Conservation (phyloP, 768 basidiomycete species). For the Hebeloma cylindrosporum region DNA sequence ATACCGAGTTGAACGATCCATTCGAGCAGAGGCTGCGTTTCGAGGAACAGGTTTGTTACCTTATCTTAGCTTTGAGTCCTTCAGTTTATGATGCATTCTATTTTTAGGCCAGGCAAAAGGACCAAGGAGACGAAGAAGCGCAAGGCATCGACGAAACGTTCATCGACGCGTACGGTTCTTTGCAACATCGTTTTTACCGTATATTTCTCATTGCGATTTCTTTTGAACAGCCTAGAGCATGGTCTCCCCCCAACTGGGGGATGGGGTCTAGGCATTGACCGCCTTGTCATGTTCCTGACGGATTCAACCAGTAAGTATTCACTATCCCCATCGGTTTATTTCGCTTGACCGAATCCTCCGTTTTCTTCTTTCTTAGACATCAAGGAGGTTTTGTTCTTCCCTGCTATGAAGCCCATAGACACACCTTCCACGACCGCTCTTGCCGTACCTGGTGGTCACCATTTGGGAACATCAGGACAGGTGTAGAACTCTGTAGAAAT, state of each 20-base stretch:
- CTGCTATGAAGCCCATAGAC: conserved; percentile 91
- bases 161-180: conserved; percentile 80
- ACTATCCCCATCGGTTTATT: conserved; percentile 4
- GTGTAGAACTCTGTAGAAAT: too few species aligned
- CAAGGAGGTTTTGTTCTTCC: conserved; percentile 96
- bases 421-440: conserved; percentile 30
- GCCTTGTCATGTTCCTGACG: conserved; percentile 97
- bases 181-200: neutral
- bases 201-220: conserved; percentile 8
- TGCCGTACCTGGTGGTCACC: conserved; percentile 24
- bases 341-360: conserved; percentile 1
- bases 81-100: conserved; percentile 3
- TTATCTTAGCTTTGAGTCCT: neutral
- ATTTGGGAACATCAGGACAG: conserved; percentile 34
- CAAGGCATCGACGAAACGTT: conserved; percentile 97
- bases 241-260: conserved; percentile 97
- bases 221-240: conserved; percentile 85
- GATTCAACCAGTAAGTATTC: conserved; percentile 80
- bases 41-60: conserved; percentile 74
- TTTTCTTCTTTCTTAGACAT: conserved; percentile 65
- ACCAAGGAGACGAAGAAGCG: conserved; percentile 95
- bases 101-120: conserved; percentile 80
- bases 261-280: conserved; percentile 95
- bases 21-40: conserved; percentile 95
- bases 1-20: conserved; percentile 99